Evolutionary conservation across 208 protist species (phyloP).

Genomic region (Angomonas ambiguus): DNA sequence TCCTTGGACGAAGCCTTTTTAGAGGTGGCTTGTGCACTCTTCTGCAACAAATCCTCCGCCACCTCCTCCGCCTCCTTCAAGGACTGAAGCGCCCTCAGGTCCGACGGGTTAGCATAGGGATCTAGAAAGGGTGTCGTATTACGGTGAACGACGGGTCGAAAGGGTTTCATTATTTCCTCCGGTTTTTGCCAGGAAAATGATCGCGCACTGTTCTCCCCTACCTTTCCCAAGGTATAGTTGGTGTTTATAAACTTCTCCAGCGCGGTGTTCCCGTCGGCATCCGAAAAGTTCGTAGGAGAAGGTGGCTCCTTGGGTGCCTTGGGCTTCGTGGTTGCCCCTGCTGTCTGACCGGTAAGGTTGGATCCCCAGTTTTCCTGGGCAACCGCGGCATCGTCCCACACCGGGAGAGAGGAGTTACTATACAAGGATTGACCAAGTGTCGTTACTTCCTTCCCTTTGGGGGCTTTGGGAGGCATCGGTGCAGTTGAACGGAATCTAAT

Average conservation of each 20-base stretch:
- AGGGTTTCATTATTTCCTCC: slow-evolving; percentile 66
- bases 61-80: slow-evolving; percentile 21
- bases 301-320: not conserved
- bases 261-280: not conserved
- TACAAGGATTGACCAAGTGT: not conserved
- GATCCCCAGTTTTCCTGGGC: slow-evolving; percentile 77
- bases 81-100: slow-evolving; percentile 26
- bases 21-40: not conserved
- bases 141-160: slow-evolving; percentile 87
- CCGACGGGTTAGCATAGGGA: slow-evolving; percentile 52
- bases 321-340: not conserved
- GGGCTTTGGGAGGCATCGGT: slow-evolving; percentile 3
- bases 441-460: slow-evolving; percentile 12
- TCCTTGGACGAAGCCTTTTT: slow-evolving; percentile 1
- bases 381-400: slow-evolving; percentile 77
- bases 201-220: not conserved
- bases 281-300: not conserved
- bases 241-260: not conserved
- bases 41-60: not conserved
- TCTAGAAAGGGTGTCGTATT: slow-evolving; percentile 75
- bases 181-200: slow-evolving; percentile 54
- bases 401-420: slow-evolving; percentile 26
- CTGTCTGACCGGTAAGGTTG: slow-evolving; percentile 16
- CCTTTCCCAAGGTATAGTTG: not conserved
- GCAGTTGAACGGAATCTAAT: too few relatives aligned